A percentile compares a stretch with the other conserved stretches of the same genome.
Conservation (phyloP, 345 rosid species). For the Gossypium stocksii region DNA sequence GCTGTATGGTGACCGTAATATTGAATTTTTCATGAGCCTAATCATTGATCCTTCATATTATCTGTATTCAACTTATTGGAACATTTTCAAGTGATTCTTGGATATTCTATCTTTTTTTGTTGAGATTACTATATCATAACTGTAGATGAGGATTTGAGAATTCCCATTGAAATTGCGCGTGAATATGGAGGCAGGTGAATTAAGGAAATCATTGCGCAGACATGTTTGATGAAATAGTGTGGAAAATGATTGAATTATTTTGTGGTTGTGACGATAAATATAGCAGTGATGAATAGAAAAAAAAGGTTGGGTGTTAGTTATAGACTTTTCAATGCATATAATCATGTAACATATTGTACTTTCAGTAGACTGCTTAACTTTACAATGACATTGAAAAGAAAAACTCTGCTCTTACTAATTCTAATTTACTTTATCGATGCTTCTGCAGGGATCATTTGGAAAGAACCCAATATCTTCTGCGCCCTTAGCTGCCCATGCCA, state of each 20-base stretch:
- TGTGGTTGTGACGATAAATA: not conserved
- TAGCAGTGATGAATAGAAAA: not conserved
- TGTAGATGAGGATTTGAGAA: not conserved
- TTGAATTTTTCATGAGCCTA: not conserved
- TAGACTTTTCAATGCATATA: not conserved
- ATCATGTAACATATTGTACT: not conserved
- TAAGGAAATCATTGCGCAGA: not conserved
- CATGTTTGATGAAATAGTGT: not conserved
- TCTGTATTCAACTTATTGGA: not conserved
- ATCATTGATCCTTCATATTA: not conserved
- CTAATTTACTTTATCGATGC: slow-evolving; percentile 15
- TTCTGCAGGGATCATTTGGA: slow-evolving; percentile 49
- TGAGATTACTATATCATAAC: not conserved
- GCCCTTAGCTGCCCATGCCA: slow-evolving; percentile 66
- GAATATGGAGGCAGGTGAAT: not conserved
- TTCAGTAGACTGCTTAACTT: not conserved
- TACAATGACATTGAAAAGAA: not conserved
- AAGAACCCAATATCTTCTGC: slow-evolving; percentile 49
- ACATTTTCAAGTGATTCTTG: not conserved
- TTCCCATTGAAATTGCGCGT: not conserved
- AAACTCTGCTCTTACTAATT: not conserved
- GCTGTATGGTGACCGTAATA: not conserved
- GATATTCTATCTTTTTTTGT: not conserved
- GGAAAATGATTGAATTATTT: not conserved
- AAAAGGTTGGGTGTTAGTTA: not conserved